Base-by-base conservation (phyloP, 345 rosid genomes). In the Viola odorata region DNA sequence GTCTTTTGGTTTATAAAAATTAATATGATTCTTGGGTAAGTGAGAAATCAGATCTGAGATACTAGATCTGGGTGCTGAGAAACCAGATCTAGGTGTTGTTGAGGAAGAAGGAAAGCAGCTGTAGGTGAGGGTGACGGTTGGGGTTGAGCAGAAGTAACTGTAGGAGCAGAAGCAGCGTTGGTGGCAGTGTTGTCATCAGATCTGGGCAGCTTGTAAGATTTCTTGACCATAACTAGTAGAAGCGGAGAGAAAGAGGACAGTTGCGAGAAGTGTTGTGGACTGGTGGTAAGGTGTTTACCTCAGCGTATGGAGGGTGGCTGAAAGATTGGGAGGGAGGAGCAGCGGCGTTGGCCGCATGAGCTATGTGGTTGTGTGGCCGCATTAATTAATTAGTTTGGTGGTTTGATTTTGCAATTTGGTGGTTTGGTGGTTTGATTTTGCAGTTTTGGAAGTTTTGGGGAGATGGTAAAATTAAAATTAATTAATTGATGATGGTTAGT, bases 191-290 rank as follows among this genome's bases (percentile, higher is more conserved):
- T 5, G 54, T 1, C 16, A 32, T 69, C 78, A 75, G 85, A 81
- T 81, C 85, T 58, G 49, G 85, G 80, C 3, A 91, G 66, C 71
- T 55, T 77, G 77, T 89, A 92, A 37, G 91, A 84, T 39, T 82
- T 89, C 71, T 78, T 89, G 12, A 72, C 78, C 82, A 84, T 67
- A 17, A 74, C 64, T 12, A 92, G 75, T 11, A 23, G 10, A n/a
- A 5, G 23, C 13, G 50, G 3, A 16, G 0, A 7, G 23, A 37
- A n/a, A n/a, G n/a, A n/a, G n/a, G n/a, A n/a, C n/a, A n/a, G n/a
- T n/a, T 23, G 32, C 32, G 32, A 23, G 32, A 23, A 23, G 32
- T 23, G 32, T 23, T 23, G 32, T 23, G 32, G 32, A 23, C 32
- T 23, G 32, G 32, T 23, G 32, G 32, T 23, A 4, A 5, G 16